Conservation (phyloP, 257 asterid genomes). For the Verbascum thapsus region DNA sequence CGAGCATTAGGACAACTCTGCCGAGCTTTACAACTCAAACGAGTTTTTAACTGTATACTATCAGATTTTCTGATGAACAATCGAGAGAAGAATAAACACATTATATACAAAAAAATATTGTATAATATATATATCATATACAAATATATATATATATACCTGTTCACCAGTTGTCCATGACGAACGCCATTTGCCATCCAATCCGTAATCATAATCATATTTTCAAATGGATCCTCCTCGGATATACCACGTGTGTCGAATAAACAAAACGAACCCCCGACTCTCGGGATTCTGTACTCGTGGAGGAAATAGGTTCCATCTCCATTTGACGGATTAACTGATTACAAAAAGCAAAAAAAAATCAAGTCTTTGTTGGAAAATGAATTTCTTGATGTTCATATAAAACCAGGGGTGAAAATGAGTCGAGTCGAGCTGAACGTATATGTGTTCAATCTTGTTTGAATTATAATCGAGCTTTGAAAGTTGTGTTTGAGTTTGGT, state of each 20-base stretch:
- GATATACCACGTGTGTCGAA: conserved; percentile 76
- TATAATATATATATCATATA: conserved; percentile 1
- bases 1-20: conserved; percentile 26
- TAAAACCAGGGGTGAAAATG: not conserved
- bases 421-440: too few species aligned
- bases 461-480: too few species aligned
- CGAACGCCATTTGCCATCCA: conserved; percentile 80
- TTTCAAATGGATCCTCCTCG: conserved; percentile 43
- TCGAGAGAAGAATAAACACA: conserved; percentile 1
- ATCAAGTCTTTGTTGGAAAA: conserved; percentile 3
- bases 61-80: conserved; percentile 62
- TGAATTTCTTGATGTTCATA: not conserved
- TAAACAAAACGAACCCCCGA: conserved; percentile 57
- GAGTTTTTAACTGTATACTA: conserved; percentile 31
- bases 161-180: conserved; percentile 60
- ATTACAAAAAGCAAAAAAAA: conserved; percentile 20
- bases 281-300: conserved; percentile 68
- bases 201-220: conserved; percentile 37
- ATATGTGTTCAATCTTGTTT: too few species aligned
- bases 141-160: conserved; percentile 46
- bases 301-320: conserved; percentile 71
- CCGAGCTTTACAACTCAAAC: conserved; percentile 46
- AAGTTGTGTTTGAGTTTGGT: too few species aligned
- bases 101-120: too few species aligned
- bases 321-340: conserved; percentile 52